phyloP scores from a whole-genome alignment of 140 eudicot species.

The Stevia rebaudiana region DNA sequence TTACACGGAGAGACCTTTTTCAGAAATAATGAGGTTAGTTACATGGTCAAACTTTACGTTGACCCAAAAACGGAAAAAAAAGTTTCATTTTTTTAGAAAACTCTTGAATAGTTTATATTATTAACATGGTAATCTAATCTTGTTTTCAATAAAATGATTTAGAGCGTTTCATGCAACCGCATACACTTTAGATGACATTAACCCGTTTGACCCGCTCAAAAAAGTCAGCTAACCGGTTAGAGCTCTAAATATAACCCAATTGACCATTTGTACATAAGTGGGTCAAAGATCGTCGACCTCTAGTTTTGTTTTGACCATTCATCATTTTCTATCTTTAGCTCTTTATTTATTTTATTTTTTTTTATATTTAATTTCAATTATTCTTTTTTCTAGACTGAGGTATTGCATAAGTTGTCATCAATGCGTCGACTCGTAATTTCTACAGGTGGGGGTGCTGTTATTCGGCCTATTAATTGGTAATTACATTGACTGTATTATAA shows the following conservation, averaged over 20 bases:
- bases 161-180: neutral
- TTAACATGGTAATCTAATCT: neutral
- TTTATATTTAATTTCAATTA: neutral
- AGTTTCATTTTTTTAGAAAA: neutral
- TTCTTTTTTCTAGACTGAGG: slow-evolving; percentile 52
- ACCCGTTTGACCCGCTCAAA: neutral
- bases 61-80: neutral
- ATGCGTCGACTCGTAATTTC: slow-evolving; percentile 67
- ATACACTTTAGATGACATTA: neutral
- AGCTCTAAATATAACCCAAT: neutral
- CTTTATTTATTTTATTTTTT: neutral
- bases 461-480: slow-evolving; percentile 95
- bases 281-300: neutral
- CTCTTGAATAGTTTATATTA: neutral
- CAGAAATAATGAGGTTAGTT: slow-evolving; percentile 77
- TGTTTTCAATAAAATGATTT: neutral
- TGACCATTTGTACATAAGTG: neutral
- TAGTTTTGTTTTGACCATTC: neutral
- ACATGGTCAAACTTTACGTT: neutral
- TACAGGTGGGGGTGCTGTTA: slow-evolving; percentile 95
- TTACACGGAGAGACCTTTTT: slow-evolving; percentile 75
- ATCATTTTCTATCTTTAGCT: neutral
- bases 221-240: neutral
- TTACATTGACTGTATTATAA: neutral
- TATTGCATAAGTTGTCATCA: slow-evolving; percentile 49